Evolutionary conservation across 2,329 filamentous ascomycete species (phyloP).

Genomic region (Botrytis galanthina): DNA sequence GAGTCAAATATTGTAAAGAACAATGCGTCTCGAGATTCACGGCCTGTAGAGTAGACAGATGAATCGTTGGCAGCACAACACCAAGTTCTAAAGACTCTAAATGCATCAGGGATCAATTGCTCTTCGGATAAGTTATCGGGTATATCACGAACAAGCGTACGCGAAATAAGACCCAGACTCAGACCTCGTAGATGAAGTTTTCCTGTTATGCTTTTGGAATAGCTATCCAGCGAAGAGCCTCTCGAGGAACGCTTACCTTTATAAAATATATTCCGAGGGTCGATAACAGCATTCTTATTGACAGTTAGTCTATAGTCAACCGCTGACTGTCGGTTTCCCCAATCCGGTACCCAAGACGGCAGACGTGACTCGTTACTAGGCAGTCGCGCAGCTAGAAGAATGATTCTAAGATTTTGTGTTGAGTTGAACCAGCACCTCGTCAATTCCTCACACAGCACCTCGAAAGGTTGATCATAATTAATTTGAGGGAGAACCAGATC

Average conservation of each 20-base stretch:
- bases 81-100: background rate
- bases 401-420: rapidly evolving
- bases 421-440: background rate
- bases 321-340: background rate
- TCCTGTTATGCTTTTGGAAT: background rate
- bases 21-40: rapidly evolving
- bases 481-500: background rate
- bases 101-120: rapidly evolving
- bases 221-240: background rate
- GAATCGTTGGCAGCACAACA: rapidly evolving
- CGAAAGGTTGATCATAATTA: background rate
- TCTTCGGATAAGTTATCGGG: rapidly evolving
- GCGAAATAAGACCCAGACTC: background rate
- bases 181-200: background rate
- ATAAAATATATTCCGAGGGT: rapidly evolving
- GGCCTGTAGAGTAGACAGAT: background rate
- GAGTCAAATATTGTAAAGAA: rapidly evolving
- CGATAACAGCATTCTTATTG: rapidly evolving
- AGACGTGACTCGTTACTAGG: background rate
- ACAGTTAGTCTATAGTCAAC: background rate
- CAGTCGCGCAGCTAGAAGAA: background rate
- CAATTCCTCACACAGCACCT: background rate
- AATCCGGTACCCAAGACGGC: background rate
- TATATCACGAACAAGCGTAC: background rate
- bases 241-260: background rate